Conservation (phyloP, 2,329 filamentous ascomycete genomes). For the Colletotrichum destructivum region DNA sequence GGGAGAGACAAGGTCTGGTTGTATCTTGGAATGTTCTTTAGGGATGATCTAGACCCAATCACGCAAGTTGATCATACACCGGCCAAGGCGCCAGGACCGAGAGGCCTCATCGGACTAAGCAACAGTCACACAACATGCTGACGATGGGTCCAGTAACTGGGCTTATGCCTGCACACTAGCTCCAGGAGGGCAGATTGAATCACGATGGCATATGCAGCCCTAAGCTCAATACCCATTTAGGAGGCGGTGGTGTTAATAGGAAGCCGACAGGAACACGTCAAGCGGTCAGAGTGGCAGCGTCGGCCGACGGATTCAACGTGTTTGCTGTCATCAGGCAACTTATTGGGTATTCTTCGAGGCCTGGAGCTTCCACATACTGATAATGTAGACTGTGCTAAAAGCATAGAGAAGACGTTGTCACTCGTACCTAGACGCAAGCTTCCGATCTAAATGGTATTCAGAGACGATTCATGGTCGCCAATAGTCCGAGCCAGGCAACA, state of each 20-base stretch:
- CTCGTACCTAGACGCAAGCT: slow-evolving; percentile 1
- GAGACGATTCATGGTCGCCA: background rate
- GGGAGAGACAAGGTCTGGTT: background rate
- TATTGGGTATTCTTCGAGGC: slow-evolving; percentile 6
- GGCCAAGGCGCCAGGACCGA: background rate
- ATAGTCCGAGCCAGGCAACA: background rate
- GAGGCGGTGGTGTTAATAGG: slow-evolving; percentile 24
- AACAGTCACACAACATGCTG: slow-evolving; percentile 25
- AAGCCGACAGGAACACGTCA: slow-evolving; percentile 24
- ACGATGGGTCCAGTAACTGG: slow-evolving; percentile 23
- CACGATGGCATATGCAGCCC: slow-evolving; percentile 9
- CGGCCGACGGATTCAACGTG: slow-evolving; percentile 20
- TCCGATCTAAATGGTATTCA: slow-evolving; percentile 3
- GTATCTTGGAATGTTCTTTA: too few relatives aligned
- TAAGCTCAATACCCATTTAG: slow-evolving; percentile 6
- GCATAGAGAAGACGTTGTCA: slow-evolving; percentile 12
- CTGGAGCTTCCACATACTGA: slow-evolving; percentile 8
- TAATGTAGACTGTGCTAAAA: background rate
- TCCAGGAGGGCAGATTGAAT: slow-evolving; percentile 33
- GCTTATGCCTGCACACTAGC: slow-evolving; percentile 39
- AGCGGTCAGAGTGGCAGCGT: slow-evolving; percentile 33
- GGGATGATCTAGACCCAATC: background rate
- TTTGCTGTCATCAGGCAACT: slow-evolving; percentile 7
- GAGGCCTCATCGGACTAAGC: slow-evolving; percentile 10
- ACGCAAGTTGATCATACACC: background rate